Conservation (phyloP, 1,284 basidiomycete genomes). For the Ganoderma lingzhi region DNA sequence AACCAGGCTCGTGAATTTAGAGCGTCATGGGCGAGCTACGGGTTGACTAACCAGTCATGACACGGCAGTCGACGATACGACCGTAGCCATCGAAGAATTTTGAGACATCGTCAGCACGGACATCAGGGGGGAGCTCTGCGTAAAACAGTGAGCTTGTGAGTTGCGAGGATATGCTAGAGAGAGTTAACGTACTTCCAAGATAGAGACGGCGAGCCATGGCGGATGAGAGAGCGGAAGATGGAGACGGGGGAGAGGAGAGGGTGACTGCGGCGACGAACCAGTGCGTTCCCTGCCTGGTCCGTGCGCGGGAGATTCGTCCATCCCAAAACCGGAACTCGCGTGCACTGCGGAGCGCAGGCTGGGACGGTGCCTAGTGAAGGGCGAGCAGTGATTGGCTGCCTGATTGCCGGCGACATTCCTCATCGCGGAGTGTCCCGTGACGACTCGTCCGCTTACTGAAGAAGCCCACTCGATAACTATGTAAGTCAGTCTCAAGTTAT, state of each 20-base stretch:
- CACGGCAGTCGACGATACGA: conserved; percentile 87
- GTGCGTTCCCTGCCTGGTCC: conserved; percentile 37
- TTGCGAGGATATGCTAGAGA: background rate
- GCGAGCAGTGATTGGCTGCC: conserved; percentile 14
- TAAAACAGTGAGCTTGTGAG: background rate
- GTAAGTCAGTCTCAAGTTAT: conserved; percentile 30
- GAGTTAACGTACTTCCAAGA: conserved; percentile 73
- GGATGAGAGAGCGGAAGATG: conserved; percentile 45
- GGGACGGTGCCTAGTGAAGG: conserved; percentile 29
- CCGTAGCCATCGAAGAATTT: conserved; percentile 91
- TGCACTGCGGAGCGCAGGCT: conserved; percentile 13
- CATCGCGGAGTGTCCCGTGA: conserved; percentile 22
- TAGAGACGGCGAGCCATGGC: conserved; percentile 85
- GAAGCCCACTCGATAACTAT: conserved; percentile 8
- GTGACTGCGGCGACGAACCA: conserved; percentile 19
- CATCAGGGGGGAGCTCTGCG: conserved; percentile 79
- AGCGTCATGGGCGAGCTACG: background rate
- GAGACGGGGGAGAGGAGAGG: conserved; percentile 7
- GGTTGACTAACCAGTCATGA: conserved; percentile 84
- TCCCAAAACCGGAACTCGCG: conserved; percentile 5
- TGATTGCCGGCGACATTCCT: conserved; percentile 19
- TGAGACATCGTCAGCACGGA: conserved; percentile 79
- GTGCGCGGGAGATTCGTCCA: conserved; percentile 36
- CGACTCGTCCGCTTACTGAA: conserved; percentile 14
- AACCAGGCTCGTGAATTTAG: background rate